Conservation (phyloP, 495 filamentous ascomycete genomes). For the Neurospora sp. region DNA sequence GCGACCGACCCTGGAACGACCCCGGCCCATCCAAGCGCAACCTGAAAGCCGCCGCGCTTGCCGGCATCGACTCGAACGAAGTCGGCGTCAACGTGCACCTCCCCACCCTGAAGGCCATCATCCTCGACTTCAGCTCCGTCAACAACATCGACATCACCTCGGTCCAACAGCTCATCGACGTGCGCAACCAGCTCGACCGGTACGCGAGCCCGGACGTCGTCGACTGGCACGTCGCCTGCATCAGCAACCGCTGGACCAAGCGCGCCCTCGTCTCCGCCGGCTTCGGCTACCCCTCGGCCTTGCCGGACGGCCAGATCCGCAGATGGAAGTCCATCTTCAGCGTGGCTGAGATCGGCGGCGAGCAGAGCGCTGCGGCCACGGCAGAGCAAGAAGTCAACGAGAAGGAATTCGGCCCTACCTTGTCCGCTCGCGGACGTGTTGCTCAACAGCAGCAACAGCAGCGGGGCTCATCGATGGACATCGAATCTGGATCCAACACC, state of each 20-base stretch:
- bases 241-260: slow-evolving; percentile 97
- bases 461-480: background rate
- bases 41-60: slow-evolving; percentile 27
- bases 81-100: slow-evolving; percentile 38
- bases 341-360: slow-evolving; percentile 79
- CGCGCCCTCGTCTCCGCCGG: slow-evolving; percentile 84
- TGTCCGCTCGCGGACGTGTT: background rate
- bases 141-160: slow-evolving; percentile 96
- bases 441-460: background rate
- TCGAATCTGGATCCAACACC: background rate
- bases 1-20: slow-evolving; percentile 95
- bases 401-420: slow-evolving; percentile 30
- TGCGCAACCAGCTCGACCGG: slow-evolving; percentile 91
- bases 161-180: slow-evolving; percentile 89
- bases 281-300: slow-evolving; percentile 71
- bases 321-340: slow-evolving; percentile 96
- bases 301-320: slow-evolving; percentile 38
- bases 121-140: slow-evolving; percentile 90
- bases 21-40: slow-evolving; percentile 54
- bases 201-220: slow-evolving; percentile 76
- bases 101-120: slow-evolving; percentile 80
- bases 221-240: slow-evolving; percentile 91
- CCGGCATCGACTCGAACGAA: slow-evolving; percentile 19
- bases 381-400: slow-evolving; percentile 48
- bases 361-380: slow-evolving; percentile 50